Evolutionary conservation across 2,329 filamentous ascomycete species (phyloP).

Genomic region (Pezizomycotina sp.): DNA sequence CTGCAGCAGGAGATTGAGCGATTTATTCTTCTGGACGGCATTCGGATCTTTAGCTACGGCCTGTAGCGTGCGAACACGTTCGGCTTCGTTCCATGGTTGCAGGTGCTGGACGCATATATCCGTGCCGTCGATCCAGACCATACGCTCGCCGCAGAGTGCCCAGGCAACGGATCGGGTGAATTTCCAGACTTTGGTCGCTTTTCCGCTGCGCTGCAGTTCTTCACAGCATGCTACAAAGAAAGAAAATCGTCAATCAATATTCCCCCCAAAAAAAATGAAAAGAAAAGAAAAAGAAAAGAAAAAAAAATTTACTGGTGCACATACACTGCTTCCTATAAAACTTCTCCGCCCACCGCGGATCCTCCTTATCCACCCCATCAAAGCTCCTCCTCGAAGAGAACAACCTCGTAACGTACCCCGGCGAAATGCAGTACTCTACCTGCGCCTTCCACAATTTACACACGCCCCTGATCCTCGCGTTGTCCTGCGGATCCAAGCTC

Average conservation of each 20-base stretch:
- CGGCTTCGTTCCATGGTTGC: conserved; percentile 16
- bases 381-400: conserved; percentile 3
- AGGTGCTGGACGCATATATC: conserved; percentile 18
- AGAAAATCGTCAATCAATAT: too few species aligned
- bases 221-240: conserved; percentile 12
- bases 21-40: conserved; percentile 12
- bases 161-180: conserved; percentile 13
- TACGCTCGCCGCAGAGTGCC: conserved; percentile 12
- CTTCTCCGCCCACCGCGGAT: conserved; percentile 15
- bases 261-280: too few species aligned
- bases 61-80: conserved; percentile 13
- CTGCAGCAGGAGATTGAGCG: conserved; percentile 10
- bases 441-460: conserved; percentile 17
- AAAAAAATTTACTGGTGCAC: neutral
- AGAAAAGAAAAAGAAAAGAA: conserved; percentile 1
- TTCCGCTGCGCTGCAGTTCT: conserved; percentile 4
- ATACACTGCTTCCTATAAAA: conserved; percentile 17
- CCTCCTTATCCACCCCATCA: conserved; percentile 12
- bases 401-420: conserved; percentile 7
- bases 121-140: conserved; percentile 16
- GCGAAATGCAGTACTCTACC: conserved; percentile 13
- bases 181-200: conserved; percentile 13
- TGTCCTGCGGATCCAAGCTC: conserved; percentile 6
- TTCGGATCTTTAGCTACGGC: conserved; percentile 13
- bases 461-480: conserved; percentile 9